Evolutionary conservation across 164 flowering plant species (phyloP).

Genomic region (Paratinospora sagittata): DNA sequence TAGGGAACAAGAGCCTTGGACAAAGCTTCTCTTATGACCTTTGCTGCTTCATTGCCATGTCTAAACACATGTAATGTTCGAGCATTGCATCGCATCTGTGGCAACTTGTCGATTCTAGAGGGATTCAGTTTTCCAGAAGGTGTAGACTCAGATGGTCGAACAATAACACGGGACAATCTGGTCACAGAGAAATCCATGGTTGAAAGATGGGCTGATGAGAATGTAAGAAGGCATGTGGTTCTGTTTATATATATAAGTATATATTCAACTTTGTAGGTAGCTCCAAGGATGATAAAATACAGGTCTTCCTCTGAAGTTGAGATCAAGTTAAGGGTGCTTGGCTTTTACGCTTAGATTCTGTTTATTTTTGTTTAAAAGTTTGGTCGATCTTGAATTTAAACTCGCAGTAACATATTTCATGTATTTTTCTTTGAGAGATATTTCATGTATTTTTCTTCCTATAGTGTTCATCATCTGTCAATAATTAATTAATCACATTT

Average conservation of each 20-base stretch:
- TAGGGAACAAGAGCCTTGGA: slow-evolving; percentile 57
- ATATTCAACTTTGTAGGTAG: no score
- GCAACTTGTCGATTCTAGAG: slow-evolving; percentile 42
- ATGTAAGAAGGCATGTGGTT: background rate
- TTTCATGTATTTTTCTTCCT: background rate
- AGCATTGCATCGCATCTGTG: slow-evolving; percentile 37
- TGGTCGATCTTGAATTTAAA: background rate
- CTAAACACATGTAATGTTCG: slow-evolving; percentile 46
- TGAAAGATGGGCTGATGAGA: background rate
- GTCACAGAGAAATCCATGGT: slow-evolving; percentile 36
- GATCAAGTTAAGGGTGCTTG: slow-evolving; percentile 5
- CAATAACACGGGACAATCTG: slow-evolving; percentile 23
- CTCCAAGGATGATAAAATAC: no score
- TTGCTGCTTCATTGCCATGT: slow-evolving; percentile 31
- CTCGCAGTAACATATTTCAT: background rate
- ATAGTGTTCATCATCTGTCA: no score
- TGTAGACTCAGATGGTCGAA: slow-evolving; percentile 36
- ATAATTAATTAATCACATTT: no score
- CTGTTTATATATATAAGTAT: background rate
- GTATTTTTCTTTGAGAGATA: background rate
- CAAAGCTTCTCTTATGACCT: slow-evolving; percentile 39
- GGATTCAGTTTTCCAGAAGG: slow-evolving; percentile 34
- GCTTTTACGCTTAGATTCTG: slow-evolving; percentile 2
- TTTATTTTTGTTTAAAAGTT: background rate
- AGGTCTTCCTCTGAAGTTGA: background rate